Evolutionary conservation across 495 filamentous ascomycete genomes (phyloP).

Genomic region (Daldinia childiae): DNA sequence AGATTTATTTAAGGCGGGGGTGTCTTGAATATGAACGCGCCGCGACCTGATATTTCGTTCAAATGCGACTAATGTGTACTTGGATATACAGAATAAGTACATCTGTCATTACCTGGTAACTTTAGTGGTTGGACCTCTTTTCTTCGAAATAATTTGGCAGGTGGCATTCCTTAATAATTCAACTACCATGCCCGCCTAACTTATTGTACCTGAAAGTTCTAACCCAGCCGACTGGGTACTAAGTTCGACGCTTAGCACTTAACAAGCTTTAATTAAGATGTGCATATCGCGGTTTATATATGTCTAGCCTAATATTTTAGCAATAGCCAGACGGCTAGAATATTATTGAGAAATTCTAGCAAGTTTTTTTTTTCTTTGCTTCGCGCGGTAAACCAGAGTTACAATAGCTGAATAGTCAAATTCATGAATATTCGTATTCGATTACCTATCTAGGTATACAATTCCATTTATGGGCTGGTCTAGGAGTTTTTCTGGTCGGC

Average conservation of each 20-base stretch:
- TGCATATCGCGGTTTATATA: background rate
- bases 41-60: background rate
- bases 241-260: background rate
- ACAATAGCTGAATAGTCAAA: conserved; percentile 19
- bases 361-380: background rate
- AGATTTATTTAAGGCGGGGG: conserved; percentile 18
- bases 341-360: background rate
- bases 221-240: conserved; percentile 1
- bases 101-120: background rate
- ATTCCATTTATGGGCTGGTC: conserved; percentile 29
- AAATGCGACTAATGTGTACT: conserved; percentile 1
- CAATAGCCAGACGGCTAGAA: background rate
- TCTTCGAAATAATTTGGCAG: conserved; percentile 16
- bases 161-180: background rate
- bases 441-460: background rate
- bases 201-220: conserved; percentile 1
- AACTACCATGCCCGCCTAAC: background rate
- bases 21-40: background rate
- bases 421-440: conserved; percentile 31
- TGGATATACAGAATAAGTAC: conserved; percentile 14
- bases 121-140: background rate
- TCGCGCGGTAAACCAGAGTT: conserved; percentile 18
- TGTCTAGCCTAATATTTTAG: background rate
- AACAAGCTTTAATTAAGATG: background rate
- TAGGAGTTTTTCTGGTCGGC: no score